Evolutionary conservation across 2,329 filamentous ascomycete species (phyloP).

Genomic region (Exophiala sideris): DNA sequence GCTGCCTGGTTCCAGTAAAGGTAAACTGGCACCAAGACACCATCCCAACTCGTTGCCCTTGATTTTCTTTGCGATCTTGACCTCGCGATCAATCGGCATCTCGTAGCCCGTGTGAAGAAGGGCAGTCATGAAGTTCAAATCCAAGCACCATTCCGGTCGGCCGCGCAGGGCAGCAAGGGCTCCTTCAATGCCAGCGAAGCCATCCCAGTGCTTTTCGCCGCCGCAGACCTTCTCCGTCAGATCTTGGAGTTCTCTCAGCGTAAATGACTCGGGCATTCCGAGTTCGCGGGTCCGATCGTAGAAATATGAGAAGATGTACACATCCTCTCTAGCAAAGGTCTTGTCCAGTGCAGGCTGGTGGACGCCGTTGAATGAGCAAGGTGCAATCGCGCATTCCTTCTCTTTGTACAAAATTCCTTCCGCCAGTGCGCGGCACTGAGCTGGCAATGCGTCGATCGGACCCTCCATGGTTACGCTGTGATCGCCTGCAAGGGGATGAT

Average conservation of each 20-base stretch:
- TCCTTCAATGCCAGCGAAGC: conserved; percentile 71
- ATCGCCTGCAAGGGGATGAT: conserved; percentile 62
- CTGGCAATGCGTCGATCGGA: conserved; percentile 68
- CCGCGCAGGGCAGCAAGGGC: conserved; percentile 77
- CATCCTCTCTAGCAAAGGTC: conserved; percentile 86
- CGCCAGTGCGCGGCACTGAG: conserved; percentile 84
- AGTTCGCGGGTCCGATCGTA: conserved; percentile 90
- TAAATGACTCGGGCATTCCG: conserved; percentile 98
- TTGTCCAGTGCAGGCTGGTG: conserved; percentile 90
- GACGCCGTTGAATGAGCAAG: conserved; percentile 98
- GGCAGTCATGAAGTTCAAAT: conserved; percentile 94
- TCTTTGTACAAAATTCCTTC: conserved; percentile 92
- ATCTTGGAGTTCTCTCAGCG: conserved; percentile 81
- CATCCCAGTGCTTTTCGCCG: conserved; percentile 72
- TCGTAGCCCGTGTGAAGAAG: conserved; percentile 94
- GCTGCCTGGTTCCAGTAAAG: conserved; percentile 73
- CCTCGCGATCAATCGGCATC: conserved; percentile 93
- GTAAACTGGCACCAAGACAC: conserved; percentile 94
- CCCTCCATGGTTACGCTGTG: conserved; percentile 83
- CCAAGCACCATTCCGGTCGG: conserved; percentile 86
- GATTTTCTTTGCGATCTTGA: conserved; percentile 98
- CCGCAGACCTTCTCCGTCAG: conserved; percentile 80
- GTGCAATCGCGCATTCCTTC: conserved; percentile 71
- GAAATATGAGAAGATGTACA: conserved; percentile 98
- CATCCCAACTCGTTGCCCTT: conserved; percentile 94